Evolutionary conservation across 768 basidiomycete species (phyloP).

Genomic region (Boletus fagicola): DNA sequence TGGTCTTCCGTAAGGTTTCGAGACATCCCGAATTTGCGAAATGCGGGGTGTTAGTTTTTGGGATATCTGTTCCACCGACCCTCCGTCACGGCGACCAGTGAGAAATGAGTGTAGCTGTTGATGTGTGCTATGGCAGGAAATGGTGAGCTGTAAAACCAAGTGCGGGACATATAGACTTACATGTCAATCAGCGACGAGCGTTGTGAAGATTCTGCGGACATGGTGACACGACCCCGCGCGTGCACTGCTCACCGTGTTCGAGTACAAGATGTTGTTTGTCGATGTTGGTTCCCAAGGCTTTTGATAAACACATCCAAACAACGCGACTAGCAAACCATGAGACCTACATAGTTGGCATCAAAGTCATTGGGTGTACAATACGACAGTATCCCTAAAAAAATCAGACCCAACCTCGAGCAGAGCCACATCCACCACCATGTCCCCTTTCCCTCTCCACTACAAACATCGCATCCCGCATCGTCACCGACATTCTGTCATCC

Average conservation of each 20-base stretch:
- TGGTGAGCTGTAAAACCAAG: slow-evolving; percentile 1
- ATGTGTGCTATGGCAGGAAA: slow-evolving; percentile 49
- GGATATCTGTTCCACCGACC: slow-evolving; percentile 55
- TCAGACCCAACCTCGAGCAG: slow-evolving; percentile 67
- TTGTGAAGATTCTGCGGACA: slow-evolving; percentile 49
- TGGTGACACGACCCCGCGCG: slow-evolving; percentile 19
- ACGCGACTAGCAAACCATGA: not conserved
- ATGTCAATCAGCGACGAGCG: slow-evolving; percentile 73
- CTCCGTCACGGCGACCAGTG: slow-evolving; percentile 57
- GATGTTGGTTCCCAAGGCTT: slow-evolving; percentile 21
- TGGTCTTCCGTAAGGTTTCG: slow-evolving; percentile 68
- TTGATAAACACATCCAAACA: slow-evolving; percentile 25
- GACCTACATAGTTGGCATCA: not conserved
- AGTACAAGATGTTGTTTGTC: slow-evolving; percentile 22
- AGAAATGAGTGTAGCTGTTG: slow-evolving; percentile 60
- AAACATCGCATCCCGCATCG: slow-evolving; percentile 80
- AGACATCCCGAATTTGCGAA: slow-evolving; percentile 52
- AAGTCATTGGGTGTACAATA: not conserved
- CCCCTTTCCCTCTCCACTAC: slow-evolving; percentile 81
- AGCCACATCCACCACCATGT: slow-evolving; percentile 77
- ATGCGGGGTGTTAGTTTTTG: slow-evolving; percentile 59
- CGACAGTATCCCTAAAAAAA: not conserved
- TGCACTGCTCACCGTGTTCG: slow-evolving; percentile 1
- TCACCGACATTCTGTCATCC: slow-evolving; percentile 58
- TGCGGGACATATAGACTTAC: slow-evolving; percentile 32